Evolutionary conservation across 305 asterid species (phyloP).

Genomic region (Petunia hybrid): DNA sequence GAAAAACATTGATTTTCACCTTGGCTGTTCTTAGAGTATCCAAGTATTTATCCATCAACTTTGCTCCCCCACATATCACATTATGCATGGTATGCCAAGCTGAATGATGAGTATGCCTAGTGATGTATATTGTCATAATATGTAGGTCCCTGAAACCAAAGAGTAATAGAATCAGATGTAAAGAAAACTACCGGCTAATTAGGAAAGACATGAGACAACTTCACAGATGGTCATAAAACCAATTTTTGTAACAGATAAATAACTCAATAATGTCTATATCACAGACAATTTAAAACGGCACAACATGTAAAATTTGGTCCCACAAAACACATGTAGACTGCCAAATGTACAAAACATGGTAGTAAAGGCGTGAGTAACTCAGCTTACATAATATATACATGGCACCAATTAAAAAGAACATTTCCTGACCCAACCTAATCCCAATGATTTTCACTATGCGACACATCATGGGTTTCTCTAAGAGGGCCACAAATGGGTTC

Average conservation of each 20-base stretch:
- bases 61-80: constrained; percentile 75
- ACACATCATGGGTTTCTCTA: background rate
- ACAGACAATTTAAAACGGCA: too few relatives aligned
- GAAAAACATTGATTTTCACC: constrained; percentile 57
- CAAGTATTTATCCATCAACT: constrained; percentile 63
- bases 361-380: background rate
- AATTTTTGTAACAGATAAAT: background rate
- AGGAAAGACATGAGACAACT: too few relatives aligned
- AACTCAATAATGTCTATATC: background rate
- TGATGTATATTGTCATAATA: constrained; percentile 46
- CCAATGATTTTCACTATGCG: background rate
- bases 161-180: background rate
- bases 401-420: background rate
- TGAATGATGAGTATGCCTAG: constrained; percentile 81
- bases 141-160: constrained; percentile 58
- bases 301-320: too few relatives aligned
- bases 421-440: background rate
- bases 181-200: too few relatives aligned
- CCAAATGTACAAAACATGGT: background rate
- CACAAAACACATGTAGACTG: background rate
- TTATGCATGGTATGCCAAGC: constrained; percentile 93
- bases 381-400: background rate
- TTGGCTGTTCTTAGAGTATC: constrained; percentile 45
- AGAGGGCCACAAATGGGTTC: background rate
- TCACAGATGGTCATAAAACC: background rate